These are phyloP conservation scores for Penicillium sp. DNA, from an alignment of 2,329 filamentous ascomycete species.

Conservation along the genomic window DNA sequence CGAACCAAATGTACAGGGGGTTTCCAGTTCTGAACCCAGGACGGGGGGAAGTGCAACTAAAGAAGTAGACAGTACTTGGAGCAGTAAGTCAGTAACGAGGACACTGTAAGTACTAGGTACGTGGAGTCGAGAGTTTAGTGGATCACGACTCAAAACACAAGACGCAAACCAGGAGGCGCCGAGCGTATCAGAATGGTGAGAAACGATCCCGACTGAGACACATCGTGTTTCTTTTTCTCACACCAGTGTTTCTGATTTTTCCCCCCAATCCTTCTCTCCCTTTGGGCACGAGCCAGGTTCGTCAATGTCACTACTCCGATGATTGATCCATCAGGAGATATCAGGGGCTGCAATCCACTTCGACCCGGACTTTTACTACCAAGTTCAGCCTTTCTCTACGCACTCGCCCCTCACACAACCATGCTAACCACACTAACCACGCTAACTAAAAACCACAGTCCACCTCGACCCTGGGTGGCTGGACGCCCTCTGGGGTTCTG, in stretches of 20 bases:
- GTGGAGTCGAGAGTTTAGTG: constrained; percentile 11
- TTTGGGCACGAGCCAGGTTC: background rate
- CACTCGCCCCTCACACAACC: background rate
- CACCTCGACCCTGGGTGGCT: background rate
- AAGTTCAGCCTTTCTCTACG: background rate
- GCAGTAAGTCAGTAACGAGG: background rate
- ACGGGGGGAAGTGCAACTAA: constrained; percentile 4
- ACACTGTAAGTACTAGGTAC: constrained; percentile 12
- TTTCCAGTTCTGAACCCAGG: constrained; percentile 10
- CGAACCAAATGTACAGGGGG: constrained; percentile 4
- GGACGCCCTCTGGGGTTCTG: background rate
- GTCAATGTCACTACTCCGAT: background rate
- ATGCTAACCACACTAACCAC: background rate
- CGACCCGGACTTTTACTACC: background rate
- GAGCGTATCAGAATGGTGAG: constrained; percentile 24
- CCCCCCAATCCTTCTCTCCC: background rate
- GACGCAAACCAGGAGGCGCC: constrained; percentile 5
- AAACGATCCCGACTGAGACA: constrained; percentile 35
- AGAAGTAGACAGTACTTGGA: background rate
- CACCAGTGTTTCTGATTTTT: constrained; percentile 13
- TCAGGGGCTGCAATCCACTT: background rate
- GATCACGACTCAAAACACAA: constrained; percentile 15
- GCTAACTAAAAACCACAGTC: background rate
- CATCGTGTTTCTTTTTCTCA: constrained; percentile 28
- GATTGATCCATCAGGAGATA: background rate